Evolutionary conservation across 2,329 filamentous ascomycete species (phyloP), one percentile per base, ranked within the genome.

Genomic region (Epichloe glyceriae): DNA sequence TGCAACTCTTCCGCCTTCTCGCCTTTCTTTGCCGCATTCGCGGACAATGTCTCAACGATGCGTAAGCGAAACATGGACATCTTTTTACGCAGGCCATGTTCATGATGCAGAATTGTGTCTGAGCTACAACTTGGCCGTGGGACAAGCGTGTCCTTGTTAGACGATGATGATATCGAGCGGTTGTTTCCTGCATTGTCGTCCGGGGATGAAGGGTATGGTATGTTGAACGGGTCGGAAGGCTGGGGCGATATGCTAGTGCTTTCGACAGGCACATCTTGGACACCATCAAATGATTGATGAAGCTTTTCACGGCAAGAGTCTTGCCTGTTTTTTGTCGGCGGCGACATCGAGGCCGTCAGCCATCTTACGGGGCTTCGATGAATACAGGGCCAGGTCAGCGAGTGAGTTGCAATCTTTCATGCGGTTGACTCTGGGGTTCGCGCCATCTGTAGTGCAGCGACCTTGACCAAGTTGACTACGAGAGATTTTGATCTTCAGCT

Each of bases 221-320:
- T 63, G 42, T 65, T 64, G 49, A 68, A 67, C 40, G 65, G 65
- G 26, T 68, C 63, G 12, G 65, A 65, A 20, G 56, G 46, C 38
- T 56, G 57, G 6, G 55, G 53, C 2, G 58, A 60, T 37, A 47
- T 51, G 15, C 56, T 50, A n/a, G 34, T 40, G 12, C 38, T 40
- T 50, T 52, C 40, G 51, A 30, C 15, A 33, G 50, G 35, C 50
- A 47, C 3, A 45, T 33, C 50, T 50, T 50, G 15, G 54, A 53
- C 17, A 35, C n/a, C 34, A 52, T 57, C 48, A 52, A 52, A 45
- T 2, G 38, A 20, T 15, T 26, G 11, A n/a, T 22, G 43, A 19
- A 10, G 20, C 33, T 38, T 11, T 30, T 50, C 51, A 43, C 38
- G 30, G 10, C 37, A 26, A 14, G 35, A 17, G 12, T 42, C 17